These are phyloP conservation scores for Aspergillus steynii DNA, from an alignment of 495 filamentous ascomycete genomes.

Conservation along the genomic window DNA sequence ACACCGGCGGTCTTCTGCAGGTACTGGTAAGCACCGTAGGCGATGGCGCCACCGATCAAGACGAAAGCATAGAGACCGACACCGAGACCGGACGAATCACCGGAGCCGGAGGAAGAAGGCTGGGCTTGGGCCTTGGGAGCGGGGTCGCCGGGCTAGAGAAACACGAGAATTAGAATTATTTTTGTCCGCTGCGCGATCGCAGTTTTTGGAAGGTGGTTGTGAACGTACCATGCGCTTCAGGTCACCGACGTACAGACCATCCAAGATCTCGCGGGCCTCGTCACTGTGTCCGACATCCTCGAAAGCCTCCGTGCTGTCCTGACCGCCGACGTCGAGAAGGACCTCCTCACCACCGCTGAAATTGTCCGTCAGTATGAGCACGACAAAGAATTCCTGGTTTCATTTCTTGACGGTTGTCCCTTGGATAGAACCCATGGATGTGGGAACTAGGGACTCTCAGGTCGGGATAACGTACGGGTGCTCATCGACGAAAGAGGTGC, in stretches of 20 bases:
- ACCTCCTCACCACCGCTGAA: constrained; percentile 96
- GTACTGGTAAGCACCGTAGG: constrained; percentile 87
- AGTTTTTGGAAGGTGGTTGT: constrained; percentile 4
- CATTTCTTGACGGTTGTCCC: not conserved
- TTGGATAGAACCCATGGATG: not conserved
- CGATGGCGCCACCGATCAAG: constrained; percentile 72
- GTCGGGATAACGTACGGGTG: constrained; percentile 79
- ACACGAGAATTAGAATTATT: constrained; percentile 11
- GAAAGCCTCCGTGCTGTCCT: constrained; percentile 97
- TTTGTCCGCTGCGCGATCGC: constrained; percentile 9
- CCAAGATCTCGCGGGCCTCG: constrained; percentile 93
- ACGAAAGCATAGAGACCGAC: constrained; percentile 82
- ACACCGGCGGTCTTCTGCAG: constrained; percentile 59
- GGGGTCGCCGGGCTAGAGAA: constrained; percentile 78
- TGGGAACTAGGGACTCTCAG: not conserved
- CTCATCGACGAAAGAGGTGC: constrained; percentile 89
- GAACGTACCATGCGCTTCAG: constrained; percentile 83
- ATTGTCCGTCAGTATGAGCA: constrained; percentile 1
- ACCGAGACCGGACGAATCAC: constrained; percentile 58
- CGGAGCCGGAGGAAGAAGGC: constrained; percentile 42
- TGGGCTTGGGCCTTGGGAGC: constrained; percentile 63
- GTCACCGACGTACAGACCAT: constrained; percentile 71
- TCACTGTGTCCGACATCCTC: constrained; percentile 99
- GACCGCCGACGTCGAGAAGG: constrained; percentile 90
- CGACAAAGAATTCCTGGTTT: not conserved